Conservation (phyloP, 2,329 filamentous ascomycete species). For the Stromatinia cepivora region DNA sequence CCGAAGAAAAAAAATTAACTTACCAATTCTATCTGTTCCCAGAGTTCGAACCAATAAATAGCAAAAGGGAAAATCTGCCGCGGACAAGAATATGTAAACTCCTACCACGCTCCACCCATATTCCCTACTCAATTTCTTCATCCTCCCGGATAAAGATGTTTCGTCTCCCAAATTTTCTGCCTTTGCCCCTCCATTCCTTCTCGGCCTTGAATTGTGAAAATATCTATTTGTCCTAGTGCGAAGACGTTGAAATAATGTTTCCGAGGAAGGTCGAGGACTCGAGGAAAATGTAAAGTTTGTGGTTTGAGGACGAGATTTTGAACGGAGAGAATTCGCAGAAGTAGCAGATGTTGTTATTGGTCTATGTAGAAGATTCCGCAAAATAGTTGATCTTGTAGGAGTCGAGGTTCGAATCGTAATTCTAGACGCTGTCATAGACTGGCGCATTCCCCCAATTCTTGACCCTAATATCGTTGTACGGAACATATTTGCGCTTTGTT, state of each 20-base stretch:
- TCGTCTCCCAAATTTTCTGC: slow-evolving; percentile 28
- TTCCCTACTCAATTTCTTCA: slow-evolving; percentile 84
- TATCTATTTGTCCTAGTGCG: slow-evolving; percentile 31
- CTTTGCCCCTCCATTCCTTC: slow-evolving; percentile 26
- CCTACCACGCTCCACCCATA: slow-evolving; percentile 93
- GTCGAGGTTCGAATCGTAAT: neutral
- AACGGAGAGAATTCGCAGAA: neutral
- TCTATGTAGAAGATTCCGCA: slow-evolving; percentile 4
- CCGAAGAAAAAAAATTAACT: slow-evolving; percentile 39
- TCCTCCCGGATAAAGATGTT: slow-evolving; percentile 36
- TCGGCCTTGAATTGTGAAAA: slow-evolving; percentile 31
- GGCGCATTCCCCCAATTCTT: slow-evolving; percentile 3
- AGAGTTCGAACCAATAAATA: slow-evolving; percentile 82
- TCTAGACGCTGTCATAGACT: neutral
- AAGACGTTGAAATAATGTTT: slow-evolving; percentile 31
- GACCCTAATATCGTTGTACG: neutral
- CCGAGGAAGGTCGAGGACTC: neutral
- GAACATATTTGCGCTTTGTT: slow-evolving; percentile 12
- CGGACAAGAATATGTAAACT: slow-evolving; percentile 82
- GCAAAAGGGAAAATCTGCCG: slow-evolving; percentile 92
- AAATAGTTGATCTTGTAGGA: neutral
- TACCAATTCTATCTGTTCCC: slow-evolving; percentile 83
- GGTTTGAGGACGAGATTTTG: slow-evolving; percentile 2
- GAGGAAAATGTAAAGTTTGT: slow-evolving; percentile 20
- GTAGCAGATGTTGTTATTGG: slow-evolving; percentile 8